Base-by-base conservation (phyloP, 1,284 basidiomycete species). In the Fistulinella cinereoalba region DNA sequence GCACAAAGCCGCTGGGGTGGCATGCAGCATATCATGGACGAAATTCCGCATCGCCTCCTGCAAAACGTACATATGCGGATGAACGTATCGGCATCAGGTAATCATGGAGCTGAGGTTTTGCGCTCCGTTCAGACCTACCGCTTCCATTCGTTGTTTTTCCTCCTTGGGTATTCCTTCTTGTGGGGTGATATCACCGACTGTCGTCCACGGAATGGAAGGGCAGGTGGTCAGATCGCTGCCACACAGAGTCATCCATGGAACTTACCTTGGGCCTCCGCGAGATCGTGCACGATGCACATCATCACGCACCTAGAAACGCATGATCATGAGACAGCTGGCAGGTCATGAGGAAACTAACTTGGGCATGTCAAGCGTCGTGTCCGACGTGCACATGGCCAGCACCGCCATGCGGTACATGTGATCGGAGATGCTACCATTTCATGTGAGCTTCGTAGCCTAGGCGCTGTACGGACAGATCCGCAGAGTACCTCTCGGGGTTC, bases 341-440 rank as follows among this genome's bases (percentile, higher is more conserved):
- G 6, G 31, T 16, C 10, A 13, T 36, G 12, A 9, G 9, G 31
- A 23, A 10, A 56, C 75, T 46, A 53, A 88, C 87, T 88, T 92
- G 32, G 84, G 70, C 8, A 93, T 75, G 62, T 97, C 90, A 8
- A 96, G 76, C 1, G 69, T 74, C 4, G 73, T 43, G 54, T 89
- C 89, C 2, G 82, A 81, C 1, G 78, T 79, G 54, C 93, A 87
- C 80, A 97, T 85, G 1, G 92, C 87, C 37, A 98, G 77, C 19
- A 97, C 69, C 2, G 92, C 88, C 96, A 98, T 98, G 45, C 96
- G 79, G 66, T 97, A 96, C 95, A 97, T 97, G 64, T 98, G 95
- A 65, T 98, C 95, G 4, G 92, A 85, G 52, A 97, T 96, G 56
- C 92, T 95, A 31, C 10, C 28, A 25, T 4, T 3, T n/a, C 32